Base-by-base conservation (phyloP, 2,329 filamentous ascomycete species). In the Parascedosporium putredinis region DNA sequence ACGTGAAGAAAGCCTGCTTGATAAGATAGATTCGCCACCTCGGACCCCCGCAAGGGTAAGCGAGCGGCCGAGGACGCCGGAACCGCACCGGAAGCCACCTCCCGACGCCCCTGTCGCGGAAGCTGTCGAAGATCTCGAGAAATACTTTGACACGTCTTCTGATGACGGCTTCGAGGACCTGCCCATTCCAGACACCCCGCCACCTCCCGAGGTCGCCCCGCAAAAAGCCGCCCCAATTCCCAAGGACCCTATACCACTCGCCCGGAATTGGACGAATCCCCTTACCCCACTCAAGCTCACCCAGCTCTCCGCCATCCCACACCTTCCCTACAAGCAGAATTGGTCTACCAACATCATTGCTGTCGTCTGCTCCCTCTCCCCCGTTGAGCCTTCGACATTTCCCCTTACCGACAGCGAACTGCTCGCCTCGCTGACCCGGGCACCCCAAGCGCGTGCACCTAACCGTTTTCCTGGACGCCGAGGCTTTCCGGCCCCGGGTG, bases 301-400 rank as follows among this genome's bases (percentile, higher is more conserved):
- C 0, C 65, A 66, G 3, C 64, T 79, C 10, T 66, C 66, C 44
- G 64, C 69, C 5, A 72, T 79, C 45, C 72, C 75, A 0, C 63
- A 70, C 52, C 67, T 79, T 1, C 75, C 75, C 2, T 79, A 75
- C 60, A 71, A 71, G 49, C 74, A 78, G 52, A 79, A 79, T 57
- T 80, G 75, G 75, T 72, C 71, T 43, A 69, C 74, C 59, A 79
- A 79, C 53, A 63, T 77, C 5, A 68, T 80, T 3, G 74, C 67
- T 50, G 65, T 79, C n/a, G 53, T 79, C 3, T 61, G 64, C 0
- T 67, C 68, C 1, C 60, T 79, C 3, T 73, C 71, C 0, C 65
- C 62, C 1, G 60, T 77, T 14, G 71, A 78, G 51, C 64, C 74
- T 1, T 73, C 71, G 0, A 64, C 69, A 3, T 62, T 78, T 5